Percentiles rank a stretch among this genome's conserved stretches.
Conservation (phyloP, 805 yeast species). For the Myxozyma vanderwaltii region DNA sequence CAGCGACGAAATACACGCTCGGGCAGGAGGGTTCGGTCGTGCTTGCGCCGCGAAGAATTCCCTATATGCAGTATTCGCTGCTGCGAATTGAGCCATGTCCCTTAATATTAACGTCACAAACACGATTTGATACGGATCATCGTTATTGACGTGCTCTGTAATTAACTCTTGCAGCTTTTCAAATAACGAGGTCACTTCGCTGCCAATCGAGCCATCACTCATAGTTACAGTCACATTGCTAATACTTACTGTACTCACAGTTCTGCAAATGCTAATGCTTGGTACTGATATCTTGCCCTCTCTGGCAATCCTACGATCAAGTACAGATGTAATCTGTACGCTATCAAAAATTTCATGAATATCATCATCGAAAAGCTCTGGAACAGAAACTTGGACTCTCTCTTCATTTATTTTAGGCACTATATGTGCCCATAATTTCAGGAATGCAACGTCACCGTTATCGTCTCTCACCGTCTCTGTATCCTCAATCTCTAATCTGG, state of each 20-base stretch:
- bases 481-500: constrained; percentile 50
- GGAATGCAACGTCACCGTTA: constrained; percentile 68
- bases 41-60: constrained; percentile 49
- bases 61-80: constrained; percentile 64
- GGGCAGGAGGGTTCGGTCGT: constrained; percentile 77
- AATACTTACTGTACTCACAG: not conserved
- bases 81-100: constrained; percentile 65
- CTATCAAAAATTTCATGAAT: constrained; percentile 38
- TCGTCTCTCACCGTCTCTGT: constrained; percentile 29
- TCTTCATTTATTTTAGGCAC: constrained; percentile 42
- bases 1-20: constrained; percentile 75
- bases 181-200: constrained; percentile 11
- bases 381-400: constrained; percentile 22
- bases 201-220: not conserved
- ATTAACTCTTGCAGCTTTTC: constrained; percentile 3
- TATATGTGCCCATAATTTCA: constrained; percentile 57
- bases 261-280: not conserved
- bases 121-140: constrained; percentile 49
- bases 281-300: not conserved
- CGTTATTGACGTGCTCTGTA: constrained; percentile 3
- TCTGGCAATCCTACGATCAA: not conserved
- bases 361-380: constrained; percentile 41
- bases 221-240: constrained; percentile 2
- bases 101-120: constrained; percentile 61
- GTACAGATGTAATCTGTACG: not conserved